Evolutionary conservation across 192 early-diverging fungal genomes (phyloP).

Genomic region (Rhizophagus clarus): DNA sequence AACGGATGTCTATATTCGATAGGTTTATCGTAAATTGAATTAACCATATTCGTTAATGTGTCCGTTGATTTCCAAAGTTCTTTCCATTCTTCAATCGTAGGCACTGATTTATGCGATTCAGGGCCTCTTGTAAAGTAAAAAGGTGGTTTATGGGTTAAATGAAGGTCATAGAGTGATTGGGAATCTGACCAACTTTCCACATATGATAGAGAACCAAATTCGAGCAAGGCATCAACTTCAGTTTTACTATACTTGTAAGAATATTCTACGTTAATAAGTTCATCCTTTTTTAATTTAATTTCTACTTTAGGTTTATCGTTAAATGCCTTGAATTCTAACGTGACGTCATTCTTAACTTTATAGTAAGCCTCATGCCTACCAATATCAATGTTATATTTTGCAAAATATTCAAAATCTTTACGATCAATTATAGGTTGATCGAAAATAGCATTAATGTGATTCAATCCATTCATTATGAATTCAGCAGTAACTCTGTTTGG

Average conservation of each 20-base stretch:
- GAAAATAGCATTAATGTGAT: constrained; percentile 76
- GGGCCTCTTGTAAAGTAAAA: constrained; percentile 42
- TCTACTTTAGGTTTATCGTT: constrained; percentile 26
- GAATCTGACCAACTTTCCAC: constrained; percentile 56
- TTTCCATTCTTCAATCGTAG: constrained; percentile 71
- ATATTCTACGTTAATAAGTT: constrained; percentile 88
- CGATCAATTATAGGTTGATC: constrained; percentile 61
- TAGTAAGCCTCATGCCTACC: constrained; percentile 87
- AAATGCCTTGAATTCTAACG: constrained; percentile 46
- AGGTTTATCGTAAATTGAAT: constrained; percentile 65
- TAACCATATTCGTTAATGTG: constrained; percentile 62
- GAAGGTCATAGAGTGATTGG: constrained; percentile 58
- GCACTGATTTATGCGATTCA: constrained; percentile 41
- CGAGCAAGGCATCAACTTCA: constrained; percentile 59
- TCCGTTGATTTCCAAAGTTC: constrained; percentile 87
- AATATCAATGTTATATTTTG: constrained; percentile 67
- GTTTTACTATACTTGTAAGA: constrained; percentile 77
- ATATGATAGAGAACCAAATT: constrained; percentile 46
- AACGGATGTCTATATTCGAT: constrained; percentile 86
- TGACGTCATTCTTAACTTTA: constrained; percentile 53
- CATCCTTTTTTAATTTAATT: constrained; percentile 64
- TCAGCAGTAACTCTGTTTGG: constrained; percentile 70
- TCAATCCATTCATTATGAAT: constrained; percentile 85
- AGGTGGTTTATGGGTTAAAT: constrained; percentile 56
- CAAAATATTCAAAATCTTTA: constrained; percentile 69